A percentile compares a stretch with the other conserved stretches of the same genome.
Conservation (phyloP, 768 basidiomycete species). For the Boletellus ananas region DNA sequence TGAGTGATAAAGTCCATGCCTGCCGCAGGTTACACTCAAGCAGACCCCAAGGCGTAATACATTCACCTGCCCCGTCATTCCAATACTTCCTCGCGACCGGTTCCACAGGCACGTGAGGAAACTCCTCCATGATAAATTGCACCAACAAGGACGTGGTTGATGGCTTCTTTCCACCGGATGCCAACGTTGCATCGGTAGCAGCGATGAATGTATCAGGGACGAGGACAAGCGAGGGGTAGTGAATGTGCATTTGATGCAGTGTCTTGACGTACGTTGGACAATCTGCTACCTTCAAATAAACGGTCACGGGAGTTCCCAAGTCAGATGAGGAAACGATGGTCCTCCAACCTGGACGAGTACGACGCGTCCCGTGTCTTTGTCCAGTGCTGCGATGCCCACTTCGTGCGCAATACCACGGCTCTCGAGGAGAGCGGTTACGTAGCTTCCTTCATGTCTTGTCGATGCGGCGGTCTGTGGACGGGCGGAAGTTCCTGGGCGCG, state of each 20-base stretch:
- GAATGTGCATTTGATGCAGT: conserved; percentile 78
- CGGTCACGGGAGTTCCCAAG: background rate
- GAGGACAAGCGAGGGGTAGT: conserved; percentile 65
- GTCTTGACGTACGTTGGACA: conserved; percentile 88
- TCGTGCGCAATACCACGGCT: conserved; percentile 77
- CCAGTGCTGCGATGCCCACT: conserved; percentile 84
- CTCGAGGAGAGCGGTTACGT: conserved; percentile 69
- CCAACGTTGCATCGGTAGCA: conserved; percentile 45
- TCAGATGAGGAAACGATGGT: conserved; percentile 2
- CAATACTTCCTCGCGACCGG: conserved; percentile 77
- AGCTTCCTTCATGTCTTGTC: conserved; percentile 53
- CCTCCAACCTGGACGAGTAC: conserved; percentile 58
- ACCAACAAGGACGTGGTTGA: conserved; percentile 59
- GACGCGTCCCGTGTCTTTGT: conserved; percentile 71
- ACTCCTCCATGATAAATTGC: conserved; percentile 70
- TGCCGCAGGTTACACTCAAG: conserved; percentile 22
- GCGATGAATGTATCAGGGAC: conserved; percentile 82
- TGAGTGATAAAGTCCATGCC: conserved; percentile 79
- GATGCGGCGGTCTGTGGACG: conserved; percentile 67
- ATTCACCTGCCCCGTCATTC: conserved; percentile 74
- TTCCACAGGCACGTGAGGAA: conserved; percentile 62
- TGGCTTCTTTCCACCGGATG: conserved; percentile 42
- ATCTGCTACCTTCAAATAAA: conserved; percentile 61
- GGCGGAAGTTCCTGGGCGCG: conserved; percentile 31
- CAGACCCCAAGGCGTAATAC: background rate